phyloP scores from a whole-genome alignment of 73 alveolate genomes.

The Urostyla sp. region DNA sequence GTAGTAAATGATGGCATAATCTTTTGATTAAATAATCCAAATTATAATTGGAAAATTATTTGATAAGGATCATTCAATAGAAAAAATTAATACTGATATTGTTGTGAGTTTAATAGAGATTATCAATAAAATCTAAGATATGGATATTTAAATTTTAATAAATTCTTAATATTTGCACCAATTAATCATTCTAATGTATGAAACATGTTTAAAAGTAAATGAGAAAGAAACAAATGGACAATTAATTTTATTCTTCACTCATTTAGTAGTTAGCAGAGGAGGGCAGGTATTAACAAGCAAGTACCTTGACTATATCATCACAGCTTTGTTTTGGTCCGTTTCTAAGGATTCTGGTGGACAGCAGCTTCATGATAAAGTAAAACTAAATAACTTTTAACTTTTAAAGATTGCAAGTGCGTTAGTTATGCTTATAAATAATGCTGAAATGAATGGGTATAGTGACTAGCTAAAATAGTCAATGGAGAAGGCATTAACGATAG shows the following conservation, averaged over 20 bases:
- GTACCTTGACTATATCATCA: slow-evolving; percentile 18
- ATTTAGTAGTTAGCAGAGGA: not conserved
- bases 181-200: slow-evolving; percentile 3
- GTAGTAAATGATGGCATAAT: not conserved
- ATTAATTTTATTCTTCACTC: slow-evolving; percentile 16
- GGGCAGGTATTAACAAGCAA: not conserved
- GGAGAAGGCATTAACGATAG: not conserved
- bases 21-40: not conserved
- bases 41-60: not conserved
- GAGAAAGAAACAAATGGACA: slow-evolving; percentile 8
- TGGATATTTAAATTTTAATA: slow-evolving; percentile 9
- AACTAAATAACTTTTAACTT: no score
- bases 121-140: slow-evolving; percentile 6
- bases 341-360: slow-evolving; percentile 21
- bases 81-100: slow-evolving; percentile 15
- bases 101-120: not conserved
- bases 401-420: slow-evolving; percentile 2
- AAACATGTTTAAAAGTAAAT: slow-evolving; percentile 7
- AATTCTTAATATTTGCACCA: slow-evolving; percentile 30
- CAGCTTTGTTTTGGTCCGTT: slow-evolving; percentile 10
- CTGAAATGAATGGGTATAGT: not conserved
- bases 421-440: slow-evolving; percentile 24
- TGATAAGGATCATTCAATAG: not conserved
- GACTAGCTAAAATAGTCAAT: not conserved
- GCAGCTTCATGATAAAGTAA: no score